Base-by-base conservation (phyloP, 2,329 filamentous ascomycete species). In the Camillea tinctor region DNA sequence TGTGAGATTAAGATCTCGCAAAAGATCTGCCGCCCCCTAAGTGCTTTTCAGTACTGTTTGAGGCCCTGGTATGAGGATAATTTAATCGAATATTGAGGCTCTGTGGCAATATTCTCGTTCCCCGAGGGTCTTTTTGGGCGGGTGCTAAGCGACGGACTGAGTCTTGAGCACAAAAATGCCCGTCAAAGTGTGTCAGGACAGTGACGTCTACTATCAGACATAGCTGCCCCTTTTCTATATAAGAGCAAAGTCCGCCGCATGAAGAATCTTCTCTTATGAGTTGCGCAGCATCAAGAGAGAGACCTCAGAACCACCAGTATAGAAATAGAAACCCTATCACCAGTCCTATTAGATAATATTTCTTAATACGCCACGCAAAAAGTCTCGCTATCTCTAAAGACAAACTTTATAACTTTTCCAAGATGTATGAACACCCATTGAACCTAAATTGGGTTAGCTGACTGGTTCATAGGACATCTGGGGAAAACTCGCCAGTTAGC, bases 371-470 rank as follows among this genome's bases (percentile, higher is more conserved):
- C 6, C 6, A n/a, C 36, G 3, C 36, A 44, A 2, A 2, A 2
- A 17, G 5, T n/a, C 2, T 5, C 2, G 4, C 6, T 44, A 17
- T n/a, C 36, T 15, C 5, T 4, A 44, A 44, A 44, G 36, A 15
- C 7, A n/a, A 11, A 17, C 17, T 3, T n/a, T 30, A 6, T 13
- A 30, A 30, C 13, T 30, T 13, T 13, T 17, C 2, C 36, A 44
- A 2, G 11, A 44, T 44, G 36, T n/a, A 44, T 44, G 36, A 7
- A 58, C 40, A 23, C 49, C 59, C 63, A 50, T 63, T 21, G 52
- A 52, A 48, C 6, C 9, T 36, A 30, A 50, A 65, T 59, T 57
- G 9, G 48, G 24, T 11, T 24, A 22, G n/a, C 52, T 17, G 55
- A 58, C 8, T 4, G 36, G 21, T 44, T 15, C 15, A 1, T 2